Evolutionary conservation across 2,329 filamentous ascomycete genomes (phyloP), one percentile per base, ranked within the genome.

Genomic region (Talaromyces sp.): DNA sequence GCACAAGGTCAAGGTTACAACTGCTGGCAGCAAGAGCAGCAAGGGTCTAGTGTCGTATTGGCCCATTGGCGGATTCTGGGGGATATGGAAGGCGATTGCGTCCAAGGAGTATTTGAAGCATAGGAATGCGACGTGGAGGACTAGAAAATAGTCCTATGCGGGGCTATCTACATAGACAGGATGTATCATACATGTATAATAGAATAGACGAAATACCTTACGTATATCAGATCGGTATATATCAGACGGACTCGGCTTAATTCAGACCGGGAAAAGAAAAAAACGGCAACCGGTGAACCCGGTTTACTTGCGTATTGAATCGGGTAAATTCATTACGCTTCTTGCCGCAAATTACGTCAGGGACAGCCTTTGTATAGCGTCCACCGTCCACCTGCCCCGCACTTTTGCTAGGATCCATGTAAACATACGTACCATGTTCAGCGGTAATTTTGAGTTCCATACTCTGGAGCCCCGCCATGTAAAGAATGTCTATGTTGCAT

Each of bases 1-100:
- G 70, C 74, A 79, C 15, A 79, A 79, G 64, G 76, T 79, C 9
- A 67, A 41, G 19, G 62, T 64, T 35, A 56, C 31, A 5, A 49
- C 58, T 41, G 19, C 37, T 54, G 62, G 13, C 33, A 19, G 66
- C 41, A 9, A 50, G 52, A 56, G 22, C 22, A 62, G 67, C 49
- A 56, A 66, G 62, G 19, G 56, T 68, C 50, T 67, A 35, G 45
- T 33, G 31, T 58, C 57, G 37, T 27, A 52, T 33, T 59, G 66
- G 50, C 66, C 64, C 6, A 47, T 67, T 39, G 61, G 63, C 19
- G 63, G 60, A 31, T 31, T 67, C 5, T 67, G 49, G 63, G 64
- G 63, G 19, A 66, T 67, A n/a, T 67, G 65, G 65, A 67, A 67
- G 58, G 31, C 65, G 39, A 67, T 67, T 39, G 27, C 45, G 31